Evolutionary conservation across 192 early-diverging fungal genomes (phyloP).

Genomic region (Entomortierella chlamydospora): DNA sequence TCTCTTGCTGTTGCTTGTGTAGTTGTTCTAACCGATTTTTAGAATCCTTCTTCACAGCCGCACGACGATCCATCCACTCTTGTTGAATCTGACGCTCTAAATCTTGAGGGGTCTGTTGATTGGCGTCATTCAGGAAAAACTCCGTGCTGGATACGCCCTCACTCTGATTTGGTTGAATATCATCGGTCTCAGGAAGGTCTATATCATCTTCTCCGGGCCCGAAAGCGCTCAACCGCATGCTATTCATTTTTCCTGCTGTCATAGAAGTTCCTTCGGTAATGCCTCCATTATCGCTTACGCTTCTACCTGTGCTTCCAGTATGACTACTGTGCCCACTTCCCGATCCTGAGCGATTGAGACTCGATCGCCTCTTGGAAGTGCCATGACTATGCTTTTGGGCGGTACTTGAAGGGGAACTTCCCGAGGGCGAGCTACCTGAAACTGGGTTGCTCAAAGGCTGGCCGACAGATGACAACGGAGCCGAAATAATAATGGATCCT

Average conservation of each 20-base stretch:
- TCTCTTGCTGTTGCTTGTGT: slow-evolving; percentile 7
- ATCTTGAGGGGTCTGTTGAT: slow-evolving; percentile 7
- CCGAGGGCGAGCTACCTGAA: background rate
- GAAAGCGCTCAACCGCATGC: slow-evolving; percentile 33
- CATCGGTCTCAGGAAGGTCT: background rate
- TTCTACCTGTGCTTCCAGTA: background rate
- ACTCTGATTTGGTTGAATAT: background rate
- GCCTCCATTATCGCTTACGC: background rate
- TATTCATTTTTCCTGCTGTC: slow-evolving; percentile 3
- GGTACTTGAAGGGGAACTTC: background rate
- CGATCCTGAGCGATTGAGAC: background rate
- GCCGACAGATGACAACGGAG: slow-evolving; percentile 8
- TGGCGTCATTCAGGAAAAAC: slow-evolving; percentile 5
- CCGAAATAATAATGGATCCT: slow-evolving; percentile 22
- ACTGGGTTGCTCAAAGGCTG: background rate
- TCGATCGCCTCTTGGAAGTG: slow-evolving; percentile 3
- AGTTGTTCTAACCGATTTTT: slow-evolving; percentile 32
- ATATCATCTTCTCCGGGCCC: slow-evolving; percentile 21
- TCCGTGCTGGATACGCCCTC: background rate
- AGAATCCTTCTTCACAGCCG: slow-evolving; percentile 37
- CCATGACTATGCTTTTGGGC: background rate
- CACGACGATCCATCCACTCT: slow-evolving; percentile 40
- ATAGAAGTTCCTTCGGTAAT: background rate
- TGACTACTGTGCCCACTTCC: slow-evolving; percentile 5
- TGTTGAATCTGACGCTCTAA: slow-evolving; percentile 22